Evolutionary conservation across 495 filamentous ascomycete species (phyloP).

Genomic region (Chaetomium fimeti): DNA sequence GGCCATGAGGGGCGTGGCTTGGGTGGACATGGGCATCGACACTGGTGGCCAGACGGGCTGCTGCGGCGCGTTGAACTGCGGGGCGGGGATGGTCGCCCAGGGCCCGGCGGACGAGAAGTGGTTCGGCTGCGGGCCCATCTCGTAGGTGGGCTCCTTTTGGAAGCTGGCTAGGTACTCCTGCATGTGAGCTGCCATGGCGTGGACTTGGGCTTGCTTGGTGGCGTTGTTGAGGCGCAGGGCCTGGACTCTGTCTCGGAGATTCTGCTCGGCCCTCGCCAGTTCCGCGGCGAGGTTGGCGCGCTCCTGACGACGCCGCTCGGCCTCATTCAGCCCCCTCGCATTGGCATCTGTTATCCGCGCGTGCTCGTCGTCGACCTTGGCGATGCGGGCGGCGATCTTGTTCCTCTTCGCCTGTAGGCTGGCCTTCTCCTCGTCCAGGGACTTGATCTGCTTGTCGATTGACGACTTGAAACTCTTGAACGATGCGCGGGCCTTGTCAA

Average conservation of each 20-base stretch:
- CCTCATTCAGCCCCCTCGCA: slow-evolving; percentile 69
- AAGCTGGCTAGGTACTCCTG: slow-evolving; percentile 43
- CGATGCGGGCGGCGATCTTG: slow-evolving; percentile 69
- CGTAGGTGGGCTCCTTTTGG: slow-evolving; percentile 35
- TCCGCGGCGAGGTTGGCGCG: slow-evolving; percentile 65
- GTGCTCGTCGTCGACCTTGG: slow-evolving; percentile 74
- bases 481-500: slow-evolving; percentile 58
- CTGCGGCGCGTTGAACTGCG: slow-evolving; percentile 17
- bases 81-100: slow-evolving; percentile 24
- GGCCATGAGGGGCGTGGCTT: slow-evolving; percentile 26
- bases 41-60: slow-evolving; percentile 34
- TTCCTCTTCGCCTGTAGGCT: slow-evolving; percentile 72
- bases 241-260: slow-evolving; percentile 41
- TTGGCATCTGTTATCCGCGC: slow-evolving; percentile 76
- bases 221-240: slow-evolving; percentile 38
- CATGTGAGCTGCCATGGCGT: slow-evolving; percentile 41
- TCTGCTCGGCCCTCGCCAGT: slow-evolving; percentile 55
- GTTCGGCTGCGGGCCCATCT: slow-evolving; percentile 22
- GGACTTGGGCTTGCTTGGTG: slow-evolving; percentile 44
- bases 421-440: slow-evolving; percentile 64
- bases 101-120: slow-evolving; percentile 28
- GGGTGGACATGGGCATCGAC: slow-evolving; percentile 24
- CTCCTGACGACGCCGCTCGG: slow-evolving; percentile 67
- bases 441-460: slow-evolving; percentile 61
- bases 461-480: slow-evolving; percentile 61